phyloP scores from a whole-genome alignment of 768 basidiomycete genomes.

The Leccinum obscurum region DNA sequence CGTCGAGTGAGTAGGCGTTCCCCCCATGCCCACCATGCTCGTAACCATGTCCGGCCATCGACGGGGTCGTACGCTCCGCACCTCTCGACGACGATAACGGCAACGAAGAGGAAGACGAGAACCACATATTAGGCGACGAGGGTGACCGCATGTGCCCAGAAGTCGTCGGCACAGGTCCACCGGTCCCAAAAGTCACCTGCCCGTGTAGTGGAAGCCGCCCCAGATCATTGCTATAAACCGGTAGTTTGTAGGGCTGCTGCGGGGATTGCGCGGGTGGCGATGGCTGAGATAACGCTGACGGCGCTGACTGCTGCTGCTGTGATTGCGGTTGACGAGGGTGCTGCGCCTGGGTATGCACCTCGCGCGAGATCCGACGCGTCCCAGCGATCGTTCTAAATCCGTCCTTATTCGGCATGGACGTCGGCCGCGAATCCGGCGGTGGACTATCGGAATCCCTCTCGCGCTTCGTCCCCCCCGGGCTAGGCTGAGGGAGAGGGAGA shows the following conservation, averaged over 20 bases:
- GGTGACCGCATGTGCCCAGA: constrained; percentile 4
- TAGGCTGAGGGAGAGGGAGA: constrained; percentile 60
- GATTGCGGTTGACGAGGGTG: constrained; percentile 9
- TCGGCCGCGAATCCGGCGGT: constrained; percentile 4
- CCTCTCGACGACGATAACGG: not conserved
- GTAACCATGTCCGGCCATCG: constrained; percentile 5
- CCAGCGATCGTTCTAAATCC: constrained; percentile 34
- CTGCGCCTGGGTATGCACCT: constrained; percentile 18
- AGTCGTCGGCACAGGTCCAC: constrained; percentile 1
- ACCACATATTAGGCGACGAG: constrained; percentile 22
- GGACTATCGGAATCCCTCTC: constrained; percentile 61
- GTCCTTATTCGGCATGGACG: constrained; percentile 13
- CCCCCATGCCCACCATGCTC: not conserved
- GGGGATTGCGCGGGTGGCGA: not conserved
- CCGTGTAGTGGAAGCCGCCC: constrained; percentile 52
- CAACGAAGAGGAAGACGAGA: constrained; percentile 3
- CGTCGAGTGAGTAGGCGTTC: constrained; percentile 22
- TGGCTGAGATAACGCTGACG: not conserved
- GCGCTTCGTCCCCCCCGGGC: constrained; percentile 57
- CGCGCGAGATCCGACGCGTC: constrained; percentile 35
- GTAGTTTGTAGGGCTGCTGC: constrained; percentile 38
- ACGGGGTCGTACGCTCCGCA: not conserved
- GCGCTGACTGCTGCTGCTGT: not conserved
- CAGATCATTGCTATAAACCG: constrained; percentile 58
- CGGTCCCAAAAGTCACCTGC: constrained; percentile 18